Evolutionary conservation across 1,284 basidiomycete genomes (phyloP).

Genomic region (Veloboletus limbatus): DNA sequence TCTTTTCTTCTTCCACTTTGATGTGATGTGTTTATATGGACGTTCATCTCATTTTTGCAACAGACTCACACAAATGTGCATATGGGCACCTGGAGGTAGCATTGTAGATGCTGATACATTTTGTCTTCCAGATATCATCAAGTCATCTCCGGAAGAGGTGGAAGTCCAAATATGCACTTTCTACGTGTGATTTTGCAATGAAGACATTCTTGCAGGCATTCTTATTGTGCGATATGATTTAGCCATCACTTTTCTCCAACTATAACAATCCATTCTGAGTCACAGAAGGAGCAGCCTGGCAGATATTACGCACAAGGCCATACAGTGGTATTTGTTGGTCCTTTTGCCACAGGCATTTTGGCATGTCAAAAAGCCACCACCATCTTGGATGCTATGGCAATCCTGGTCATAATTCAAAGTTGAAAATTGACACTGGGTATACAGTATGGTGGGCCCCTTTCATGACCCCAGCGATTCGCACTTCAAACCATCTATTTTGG

Average conservation of each 20-base stretch:
- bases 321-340: too few species aligned
- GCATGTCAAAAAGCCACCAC: too few species aligned
- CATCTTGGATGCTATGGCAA: too few species aligned
- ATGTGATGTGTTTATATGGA: background rate
- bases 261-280: too few species aligned
- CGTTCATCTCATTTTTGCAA: background rate
- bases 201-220: conserved; percentile 32
- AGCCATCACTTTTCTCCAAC: too few species aligned
- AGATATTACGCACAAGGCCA: too few species aligned
- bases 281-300: background rate
- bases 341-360: too few species aligned
- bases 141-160: conserved; percentile 70
- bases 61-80: conserved; percentile 81
- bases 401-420: too few species aligned
- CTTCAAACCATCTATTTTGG: too few species aligned
- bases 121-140: conserved; percentile 68
- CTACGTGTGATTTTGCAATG: conserved; percentile 36
- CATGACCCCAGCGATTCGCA: too few species aligned
- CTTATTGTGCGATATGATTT: background rate
- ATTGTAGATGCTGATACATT: conserved; percentile 9
- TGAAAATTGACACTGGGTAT: too few species aligned
- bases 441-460: too few species aligned
- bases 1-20: background rate
- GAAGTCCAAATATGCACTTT: conserved; percentile 66
- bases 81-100: conserved; percentile 11